phyloP scores from a whole-genome alignment of 805 yeast genomes.

The Candida argentea region DNA sequence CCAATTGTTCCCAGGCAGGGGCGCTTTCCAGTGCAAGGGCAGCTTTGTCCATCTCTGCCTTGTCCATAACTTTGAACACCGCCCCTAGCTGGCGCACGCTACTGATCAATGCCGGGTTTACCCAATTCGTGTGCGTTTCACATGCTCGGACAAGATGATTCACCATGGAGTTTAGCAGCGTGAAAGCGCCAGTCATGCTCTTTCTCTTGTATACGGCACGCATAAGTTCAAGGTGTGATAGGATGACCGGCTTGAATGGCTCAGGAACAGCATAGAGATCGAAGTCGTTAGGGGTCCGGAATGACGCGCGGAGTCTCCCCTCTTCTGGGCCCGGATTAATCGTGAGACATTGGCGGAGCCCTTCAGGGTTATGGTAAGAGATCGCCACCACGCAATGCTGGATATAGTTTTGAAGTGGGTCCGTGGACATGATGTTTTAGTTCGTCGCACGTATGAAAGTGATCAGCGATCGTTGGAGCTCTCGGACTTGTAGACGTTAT shows the following conservation, averaged over 20 bases:
- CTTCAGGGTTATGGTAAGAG: slow-evolving; percentile 8
- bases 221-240: slow-evolving; percentile 24
- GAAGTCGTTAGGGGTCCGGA: slow-evolving; percentile 28
- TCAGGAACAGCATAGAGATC: slow-evolving; percentile 29
- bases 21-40: slow-evolving; percentile 9
- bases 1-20: slow-evolving; percentile 39
- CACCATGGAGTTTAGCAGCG: slow-evolving; percentile 31
- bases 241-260: slow-evolving; percentile 23
- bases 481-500: no score
- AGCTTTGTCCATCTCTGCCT: slow-evolving; percentile 8
- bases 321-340: slow-evolving; percentile 24
- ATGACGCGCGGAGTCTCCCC: slow-evolving; percentile 22
- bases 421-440: no score
- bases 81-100: slow-evolving; percentile 31
- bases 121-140: slow-evolving; percentile 45
- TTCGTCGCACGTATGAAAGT: no score
- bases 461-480: no score
- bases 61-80: slow-evolving; percentile 21
- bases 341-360: slow-evolving; percentile 16
- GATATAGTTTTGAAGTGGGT: slow-evolving; percentile 9
- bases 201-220: slow-evolving; percentile 22
- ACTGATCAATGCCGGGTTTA: slow-evolving; percentile 32
- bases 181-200: slow-evolving; percentile 23
- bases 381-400: slow-evolving; percentile 13
- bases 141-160: slow-evolving; percentile 41